Evolutionary conservation across 768 basidiomycete genomes (phyloP).

Genomic region (Astraeus odoratus): DNA sequence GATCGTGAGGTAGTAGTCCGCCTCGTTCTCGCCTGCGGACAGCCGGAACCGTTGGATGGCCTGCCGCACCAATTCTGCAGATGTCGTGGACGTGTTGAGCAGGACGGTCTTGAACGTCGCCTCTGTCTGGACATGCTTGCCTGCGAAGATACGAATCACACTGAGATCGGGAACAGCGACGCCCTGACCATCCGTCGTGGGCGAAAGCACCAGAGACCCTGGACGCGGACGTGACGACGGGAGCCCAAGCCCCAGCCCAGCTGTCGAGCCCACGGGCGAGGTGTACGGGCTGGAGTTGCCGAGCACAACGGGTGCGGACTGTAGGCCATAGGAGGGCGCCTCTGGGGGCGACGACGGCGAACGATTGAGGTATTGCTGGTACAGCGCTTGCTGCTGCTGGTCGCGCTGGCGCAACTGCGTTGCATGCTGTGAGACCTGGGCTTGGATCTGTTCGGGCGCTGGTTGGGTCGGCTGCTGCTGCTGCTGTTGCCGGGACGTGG

Average conservation of each 20-base stretch:
- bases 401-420: slow-evolving; percentile 77
- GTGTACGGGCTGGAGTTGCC: slow-evolving; percentile 34
- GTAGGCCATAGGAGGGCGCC: slow-evolving; percentile 65
- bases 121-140: slow-evolving; percentile 83
- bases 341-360: slow-evolving; percentile 79
- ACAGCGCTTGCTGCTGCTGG: slow-evolving; percentile 81
- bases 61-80: slow-evolving; percentile 81
- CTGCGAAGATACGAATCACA: slow-evolving; percentile 95
- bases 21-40: slow-evolving; percentile 46
- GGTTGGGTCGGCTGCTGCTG: slow-evolving; percentile 25
- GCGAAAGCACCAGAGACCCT: slow-evolving; percentile 68
- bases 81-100: slow-evolving; percentile 79
- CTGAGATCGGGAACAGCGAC: slow-evolving; percentile 74
- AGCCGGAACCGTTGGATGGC: slow-evolving; percentile 92
- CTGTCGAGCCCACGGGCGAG: slow-evolving; percentile 32
- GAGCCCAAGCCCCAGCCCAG: slow-evolving; percentile 42
- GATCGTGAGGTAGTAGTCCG: slow-evolving; percentile 81
- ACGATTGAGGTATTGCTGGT: slow-evolving; percentile 83
- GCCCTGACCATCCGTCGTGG: slow-evolving; percentile 54
- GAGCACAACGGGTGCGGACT: slow-evolving; percentile 66
- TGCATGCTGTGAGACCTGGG: slow-evolving; percentile 53
- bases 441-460: slow-evolving; percentile 21
- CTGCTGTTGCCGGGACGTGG: slow-evolving; percentile 17
- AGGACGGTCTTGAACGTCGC: slow-evolving; percentile 98
- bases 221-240: slow-evolving; percentile 57